These are phyloP conservation scores for Teunomyces gatunensis DNA, from an alignment of 805 yeast genomes.

Conservation along the genomic window DNA sequence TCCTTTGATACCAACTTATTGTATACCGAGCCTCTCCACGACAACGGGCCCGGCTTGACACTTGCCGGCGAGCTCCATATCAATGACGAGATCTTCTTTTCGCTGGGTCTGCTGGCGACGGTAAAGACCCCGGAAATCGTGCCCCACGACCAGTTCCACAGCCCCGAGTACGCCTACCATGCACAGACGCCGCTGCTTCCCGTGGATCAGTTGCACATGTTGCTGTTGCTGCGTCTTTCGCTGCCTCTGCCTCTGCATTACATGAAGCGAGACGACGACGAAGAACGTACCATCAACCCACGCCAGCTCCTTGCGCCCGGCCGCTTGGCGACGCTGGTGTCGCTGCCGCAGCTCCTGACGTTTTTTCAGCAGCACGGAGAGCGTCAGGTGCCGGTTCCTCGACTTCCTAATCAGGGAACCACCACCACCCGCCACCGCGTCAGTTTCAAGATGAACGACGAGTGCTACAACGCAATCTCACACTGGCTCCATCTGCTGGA, in stretches of 20 bases:
- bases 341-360: slow-evolving; percentile 4
- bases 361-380: slow-evolving; percentile 1
- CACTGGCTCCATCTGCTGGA: slow-evolving; percentile 27
- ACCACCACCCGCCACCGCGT: slow-evolving; percentile 5
- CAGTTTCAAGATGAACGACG: slow-evolving; percentile 33
- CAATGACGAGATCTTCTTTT: slow-evolving; percentile 8
- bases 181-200: slow-evolving; percentile 6
- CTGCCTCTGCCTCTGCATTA: slow-evolving; percentile 6
- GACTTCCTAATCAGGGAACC: not conserved
- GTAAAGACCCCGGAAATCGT: slow-evolving; percentile 4
- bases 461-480: slow-evolving; percentile 38
- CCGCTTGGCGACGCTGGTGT: slow-evolving; percentile 2
- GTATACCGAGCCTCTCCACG: not conserved
- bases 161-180: slow-evolving; percentile 6
- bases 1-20: not conserved
- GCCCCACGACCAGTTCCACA: slow-evolving; percentile 1
- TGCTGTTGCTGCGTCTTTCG: slow-evolving; percentile 8
- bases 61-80: slow-evolving; percentile 5
- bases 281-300: slow-evolving; percentile 13
- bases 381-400: not conserved
- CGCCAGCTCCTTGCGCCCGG: slow-evolving; percentile 10
- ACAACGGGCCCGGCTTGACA: not conserved
- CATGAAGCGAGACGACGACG: slow-evolving; percentile 6
- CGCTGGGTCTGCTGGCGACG: slow-evolving; percentile 2
- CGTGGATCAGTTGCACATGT: slow-evolving; percentile 12